Evolutionary conservation across 1,139 yeast species (phyloP), one percentile per base, ranked within the genome.

Genomic region (Scheffersomyces lignicola): DNA sequence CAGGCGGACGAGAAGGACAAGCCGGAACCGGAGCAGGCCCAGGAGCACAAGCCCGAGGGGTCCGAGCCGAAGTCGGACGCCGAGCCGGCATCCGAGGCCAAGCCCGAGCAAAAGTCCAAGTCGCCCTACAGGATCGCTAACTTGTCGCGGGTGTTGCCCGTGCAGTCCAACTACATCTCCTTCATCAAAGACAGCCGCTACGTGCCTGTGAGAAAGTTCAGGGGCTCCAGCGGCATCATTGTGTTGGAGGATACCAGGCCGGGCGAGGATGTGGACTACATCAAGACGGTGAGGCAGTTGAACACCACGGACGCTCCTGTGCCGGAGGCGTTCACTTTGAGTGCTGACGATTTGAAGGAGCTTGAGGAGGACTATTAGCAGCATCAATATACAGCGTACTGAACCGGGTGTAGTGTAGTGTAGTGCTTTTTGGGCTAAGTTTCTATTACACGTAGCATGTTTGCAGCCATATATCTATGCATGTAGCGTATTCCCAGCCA

Each of bases 111-210:
- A n/a, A 75, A 76, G 53, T 60, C 73, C 37, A 73, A 78, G 54
- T 76, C 73, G 24, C 82, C 87, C 30, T 88, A 77, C 63, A 78
- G 77, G 55, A 70, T 90, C 39, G 74, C 74, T 30, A 92, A 92
- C 58, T 71, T 90, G 74, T 76, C 94, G 11, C 79, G 99, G 52
- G 96, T 92, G 2, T 70, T 94, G 42, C 97, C 97, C n/a, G 76
- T 82, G 29, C 98, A 94, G 65, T 70, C 90, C 40, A 83, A 81
- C 59, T 88, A 82, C 62, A 78, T 92, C 33, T 74, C 95, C 3
- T 89, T 92, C 58, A 66, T 75, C 31, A 82, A 82, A 53, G 83
- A 80, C 44, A 84, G 79, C 35, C 76, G 96, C 52, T 92, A 83
- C 60, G 74, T 73, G 23, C 97, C 98, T 5, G 83, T 89, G 12